Evolutionary conservation across 805 yeast species (phyloP).

Genomic region (Candida vaughaniae): DNA sequence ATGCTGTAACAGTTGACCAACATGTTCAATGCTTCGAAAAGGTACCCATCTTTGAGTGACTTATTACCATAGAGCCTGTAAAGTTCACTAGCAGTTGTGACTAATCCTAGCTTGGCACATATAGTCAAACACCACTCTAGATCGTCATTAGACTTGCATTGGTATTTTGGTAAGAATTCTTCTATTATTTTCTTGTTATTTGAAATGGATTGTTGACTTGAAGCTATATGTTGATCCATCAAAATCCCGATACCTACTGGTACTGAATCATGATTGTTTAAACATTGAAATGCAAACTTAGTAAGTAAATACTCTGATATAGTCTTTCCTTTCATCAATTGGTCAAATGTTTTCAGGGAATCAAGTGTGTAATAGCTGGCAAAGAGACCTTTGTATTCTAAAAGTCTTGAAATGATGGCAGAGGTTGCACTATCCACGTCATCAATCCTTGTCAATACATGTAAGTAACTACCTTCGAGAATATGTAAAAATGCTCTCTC

Average conservation of each 20-base stretch:
- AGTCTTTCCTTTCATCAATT: slow-evolving; percentile 19
- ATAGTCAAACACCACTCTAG: slow-evolving; percentile 75
- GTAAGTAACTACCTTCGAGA: slow-evolving; percentile 54
- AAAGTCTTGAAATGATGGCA: slow-evolving; percentile 57
- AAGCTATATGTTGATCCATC: slow-evolving; percentile 37
- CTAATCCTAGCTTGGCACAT: slow-evolving; percentile 64
- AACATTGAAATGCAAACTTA: slow-evolving; percentile 54
- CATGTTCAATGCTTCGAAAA: slow-evolving; percentile 63
- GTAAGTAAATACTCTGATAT: slow-evolving; percentile 58
- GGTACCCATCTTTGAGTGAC: slow-evolving; percentile 52
- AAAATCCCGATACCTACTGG: slow-evolving; percentile 72
- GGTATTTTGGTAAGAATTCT: slow-evolving; percentile 58
- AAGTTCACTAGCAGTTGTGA: slow-evolving; percentile 55
- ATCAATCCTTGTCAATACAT: slow-evolving; percentile 59
- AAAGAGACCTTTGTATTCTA: slow-evolving; percentile 64
- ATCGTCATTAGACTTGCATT: slow-evolving; percentile 68
- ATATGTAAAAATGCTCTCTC: slow-evolving; percentile 51
- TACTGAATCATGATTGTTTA: slow-evolving; percentile 51
- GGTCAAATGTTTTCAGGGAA: slow-evolving; percentile 1
- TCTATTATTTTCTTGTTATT: slow-evolving; percentile 41
- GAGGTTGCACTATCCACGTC: slow-evolving; percentile 62
- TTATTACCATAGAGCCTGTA: slow-evolving; percentile 50
- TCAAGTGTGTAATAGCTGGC: slow-evolving; percentile 31
- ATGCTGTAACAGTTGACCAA: slow-evolving; percentile 62
- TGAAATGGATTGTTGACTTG: slow-evolving; percentile 40